These are phyloP conservation scores for Aristolochia fimbriata DNA, from an alignment of 164 flowering plant species.

Conservation along the genomic window DNA sequence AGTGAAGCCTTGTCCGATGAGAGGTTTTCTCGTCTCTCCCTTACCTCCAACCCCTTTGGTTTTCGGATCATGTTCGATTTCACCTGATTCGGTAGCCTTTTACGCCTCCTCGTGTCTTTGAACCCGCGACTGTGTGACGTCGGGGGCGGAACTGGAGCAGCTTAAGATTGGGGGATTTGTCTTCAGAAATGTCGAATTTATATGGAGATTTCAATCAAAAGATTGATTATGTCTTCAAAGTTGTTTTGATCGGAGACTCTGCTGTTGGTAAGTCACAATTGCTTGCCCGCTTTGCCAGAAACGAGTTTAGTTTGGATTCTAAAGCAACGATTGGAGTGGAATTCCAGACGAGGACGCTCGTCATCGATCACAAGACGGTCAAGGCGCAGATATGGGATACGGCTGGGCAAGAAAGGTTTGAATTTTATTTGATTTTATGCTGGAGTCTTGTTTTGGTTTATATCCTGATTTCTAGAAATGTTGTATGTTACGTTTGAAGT, in stretches of 20 bases:
- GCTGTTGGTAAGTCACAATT: constrained; percentile 71
- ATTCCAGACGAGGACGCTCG: constrained; percentile 57
- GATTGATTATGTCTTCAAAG: constrained; percentile 62
- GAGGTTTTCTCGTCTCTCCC: neutral
- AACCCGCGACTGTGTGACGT: neutral
- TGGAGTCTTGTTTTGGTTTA: too few species aligned
- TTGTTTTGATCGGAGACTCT: constrained; percentile 65
- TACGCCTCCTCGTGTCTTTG: neutral
- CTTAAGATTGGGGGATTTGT: neutral
- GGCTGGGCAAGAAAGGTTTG: constrained; percentile 62
- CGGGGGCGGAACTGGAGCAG: neutral
- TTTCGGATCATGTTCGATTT: constrained; percentile 2
- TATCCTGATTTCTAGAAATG: too few species aligned
- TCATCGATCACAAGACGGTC: constrained; percentile 47
- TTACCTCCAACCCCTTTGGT: neutral
- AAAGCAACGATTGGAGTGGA: constrained; percentile 73
- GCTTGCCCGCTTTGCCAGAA: constrained; percentile 48
- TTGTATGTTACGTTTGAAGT: too few species aligned
- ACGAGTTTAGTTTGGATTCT: constrained; percentile 55
- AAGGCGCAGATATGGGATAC: constrained; percentile 80
- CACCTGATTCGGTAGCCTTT: neutral
- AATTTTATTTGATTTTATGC: too few species aligned
- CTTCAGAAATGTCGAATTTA: constrained; percentile 41
- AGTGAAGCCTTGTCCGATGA: too few species aligned
- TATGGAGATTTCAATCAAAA: constrained; percentile 55